Evolutionary conservation across 2,329 filamentous ascomycete genomes (phyloP), one percentile per base, ranked within the genome.

Genomic region (Fusarium tricinctum): DNA sequence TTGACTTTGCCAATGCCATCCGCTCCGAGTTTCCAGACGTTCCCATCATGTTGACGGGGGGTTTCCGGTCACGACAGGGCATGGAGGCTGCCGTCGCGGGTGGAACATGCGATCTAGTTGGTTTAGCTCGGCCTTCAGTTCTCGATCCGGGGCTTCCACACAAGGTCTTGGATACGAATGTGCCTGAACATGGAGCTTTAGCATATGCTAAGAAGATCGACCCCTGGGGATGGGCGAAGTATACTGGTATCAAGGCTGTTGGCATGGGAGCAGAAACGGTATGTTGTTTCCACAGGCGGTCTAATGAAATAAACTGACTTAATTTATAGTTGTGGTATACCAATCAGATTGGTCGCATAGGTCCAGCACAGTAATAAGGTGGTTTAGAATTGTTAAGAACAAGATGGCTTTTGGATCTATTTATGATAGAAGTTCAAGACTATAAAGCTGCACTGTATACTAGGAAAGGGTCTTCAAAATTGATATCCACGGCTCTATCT

Each of bases 211-310:
- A 47, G 22, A 53, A 3, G 2, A 53, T 53, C 5, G 20, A 47
- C 9, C 28, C 50, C 0, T 53, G 50, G 50, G 35, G 50, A 0
- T 53, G 50, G 50, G 50, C 50, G 0, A 47, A 47, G 14, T 53
- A 28, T 10, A 53, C 30, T 15, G 30, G 30, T 2, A 33, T 33
- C 14, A 33, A 33, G 14, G 30, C 30, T 15, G 30, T 33, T 4
- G 30, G 30, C 2, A 53, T 53, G 50, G 50, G 50, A n/a, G 50
- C 50, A 14, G 50, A 53, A 53, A 46, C 43, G 26, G 43, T 46
- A 46, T 13, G 43, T 46, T 10, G 5, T 46, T 12, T 13, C 14
- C 26, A 5, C 1, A 15, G 8, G 6, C 2, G 2, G 2, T 8
- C 14, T 30, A 14, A 19, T 4, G 10, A 19, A 13, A 6, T 17